A percentile compares a stretch with the other conserved stretches of the same genome.
phyloP scores from a whole-genome alignment of 2,329 filamentous ascomycete genomes.

The Monilinia laxa region DNA sequence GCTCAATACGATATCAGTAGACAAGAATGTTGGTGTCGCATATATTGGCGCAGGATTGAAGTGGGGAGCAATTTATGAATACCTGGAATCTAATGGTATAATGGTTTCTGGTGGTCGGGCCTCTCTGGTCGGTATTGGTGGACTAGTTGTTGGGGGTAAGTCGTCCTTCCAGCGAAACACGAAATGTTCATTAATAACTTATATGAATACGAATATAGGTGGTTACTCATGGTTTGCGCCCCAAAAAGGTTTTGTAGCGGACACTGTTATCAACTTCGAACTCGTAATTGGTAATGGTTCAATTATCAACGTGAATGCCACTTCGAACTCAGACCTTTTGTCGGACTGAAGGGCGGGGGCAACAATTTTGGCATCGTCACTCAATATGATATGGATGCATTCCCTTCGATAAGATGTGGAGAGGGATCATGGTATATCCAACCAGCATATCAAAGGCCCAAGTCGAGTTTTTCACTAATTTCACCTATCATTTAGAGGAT shows the following conservation, averaged over 20 bases:
- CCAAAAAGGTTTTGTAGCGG: slow-evolving; percentile 1
- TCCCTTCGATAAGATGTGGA: background rate
- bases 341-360: slow-evolving; percentile 24
- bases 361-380: slow-evolving; percentile 23
- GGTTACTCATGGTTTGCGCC: slow-evolving; percentile 5
- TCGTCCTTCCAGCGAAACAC: background rate
- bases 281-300: background rate
- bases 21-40: background rate
- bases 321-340: slow-evolving; percentile 17
- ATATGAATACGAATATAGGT: background rate
- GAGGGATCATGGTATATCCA: slow-evolving; percentile 5
- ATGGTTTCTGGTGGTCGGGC: background rate
- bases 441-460: background rate
- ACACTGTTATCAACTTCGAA: background rate
- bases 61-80: background rate
- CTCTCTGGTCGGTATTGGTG: background rate
- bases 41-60: background rate
- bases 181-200: background rate
- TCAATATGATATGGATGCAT: slow-evolving; percentile 4
- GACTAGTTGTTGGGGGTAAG: background rate
- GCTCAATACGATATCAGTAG: background rate
- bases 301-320: slow-evolving; percentile 25
- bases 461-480: background rate
- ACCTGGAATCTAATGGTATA: background rate
- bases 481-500: slow-evolving; percentile 1